Conservation (phyloP, 129 eudicot genomes). For the Cynara cardunculus region DNA sequence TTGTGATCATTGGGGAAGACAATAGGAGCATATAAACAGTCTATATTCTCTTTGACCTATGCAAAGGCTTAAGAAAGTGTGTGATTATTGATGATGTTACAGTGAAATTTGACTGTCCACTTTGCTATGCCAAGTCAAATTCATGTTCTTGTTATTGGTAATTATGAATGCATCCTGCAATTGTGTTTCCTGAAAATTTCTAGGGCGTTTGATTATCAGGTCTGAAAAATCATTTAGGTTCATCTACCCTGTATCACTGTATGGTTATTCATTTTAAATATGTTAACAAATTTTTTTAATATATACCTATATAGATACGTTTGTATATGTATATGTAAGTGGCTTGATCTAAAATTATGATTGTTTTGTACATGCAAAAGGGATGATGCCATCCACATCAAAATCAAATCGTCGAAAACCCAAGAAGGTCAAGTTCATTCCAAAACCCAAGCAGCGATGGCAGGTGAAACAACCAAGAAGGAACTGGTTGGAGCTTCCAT, state of each 20-base stretch:
- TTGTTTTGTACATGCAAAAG: not conserved
- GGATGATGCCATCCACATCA: not conserved
- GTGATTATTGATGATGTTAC: not conserved
- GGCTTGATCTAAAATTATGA: not conserved
- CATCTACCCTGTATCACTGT: not conserved
- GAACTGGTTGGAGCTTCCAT: slow-evolving; percentile 14
- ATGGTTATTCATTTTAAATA: not conserved
- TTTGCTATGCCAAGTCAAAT: not conserved
- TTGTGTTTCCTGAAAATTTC: not conserved
- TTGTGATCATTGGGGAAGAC: not conserved
- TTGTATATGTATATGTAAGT: not conserved
- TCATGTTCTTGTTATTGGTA: not conserved
- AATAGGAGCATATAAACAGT: not conserved
- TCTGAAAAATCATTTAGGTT: not conserved
- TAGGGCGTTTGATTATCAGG: not conserved
- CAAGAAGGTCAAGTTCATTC: not conserved
- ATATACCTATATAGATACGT: too few species aligned
- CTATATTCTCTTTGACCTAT: not conserved
- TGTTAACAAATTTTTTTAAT: not conserved
- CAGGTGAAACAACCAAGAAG: not conserved
- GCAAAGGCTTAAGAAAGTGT: not conserved
- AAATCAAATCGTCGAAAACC: not conserved
- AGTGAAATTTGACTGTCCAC: not conserved
- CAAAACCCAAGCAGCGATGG: not conserved
- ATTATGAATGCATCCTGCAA: not conserved